These are phyloP conservation scores for Phaeomoniella chlamydospora DNA, from an alignment of 2,329 filamentous ascomycete species.

Conservation along the genomic window DNA sequence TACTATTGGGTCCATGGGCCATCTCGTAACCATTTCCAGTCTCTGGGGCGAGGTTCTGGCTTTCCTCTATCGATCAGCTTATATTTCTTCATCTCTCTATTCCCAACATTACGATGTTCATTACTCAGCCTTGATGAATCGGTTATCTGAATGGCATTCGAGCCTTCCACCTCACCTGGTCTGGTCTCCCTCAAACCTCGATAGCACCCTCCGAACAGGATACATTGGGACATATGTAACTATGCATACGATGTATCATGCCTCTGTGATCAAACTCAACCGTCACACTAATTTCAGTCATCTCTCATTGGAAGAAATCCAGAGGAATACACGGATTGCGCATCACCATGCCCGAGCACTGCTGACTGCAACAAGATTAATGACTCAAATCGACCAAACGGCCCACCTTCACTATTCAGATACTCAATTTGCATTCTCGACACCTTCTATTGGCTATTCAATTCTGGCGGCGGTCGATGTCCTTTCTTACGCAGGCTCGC, in stretches of 20 bases:
- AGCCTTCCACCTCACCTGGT: conserved; percentile 40
- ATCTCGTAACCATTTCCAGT: conserved; percentile 46
- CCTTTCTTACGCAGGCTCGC: conserved; percentile 43
- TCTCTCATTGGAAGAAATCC: conserved; percentile 25
- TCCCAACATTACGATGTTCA: conserved; percentile 33
- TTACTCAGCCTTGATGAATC: conserved; percentile 35
- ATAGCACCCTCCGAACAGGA: conserved; percentile 36
- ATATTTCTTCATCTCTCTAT: conserved; percentile 28
- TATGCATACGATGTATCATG: conserved; percentile 54
- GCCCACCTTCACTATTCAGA: conserved; percentile 1
- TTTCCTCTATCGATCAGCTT: conserved; percentile 39
- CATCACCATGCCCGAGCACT: conserved; percentile 38
- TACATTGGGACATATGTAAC: conserved; percentile 46
- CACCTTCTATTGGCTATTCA: conserved; percentile 49
- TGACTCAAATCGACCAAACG: conserved; percentile 17
- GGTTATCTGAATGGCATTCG: conserved; percentile 43
- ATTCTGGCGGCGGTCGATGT: conserved; percentile 53
- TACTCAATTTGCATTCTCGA: conserved; percentile 25
- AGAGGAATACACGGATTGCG: conserved; percentile 33
- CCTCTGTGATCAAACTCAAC: conserved; percentile 49
- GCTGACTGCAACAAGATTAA: conserved; percentile 30
- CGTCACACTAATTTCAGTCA: conserved; percentile 37
- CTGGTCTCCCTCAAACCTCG: conserved; percentile 43
- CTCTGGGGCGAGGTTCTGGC: conserved; percentile 53
- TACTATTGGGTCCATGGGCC: conserved; percentile 38